Evolutionary conservation across 2,329 filamentous ascomycete species (phyloP), one percentile per base, ranked within the genome.

Genomic region (Graphilbum fragrans): DNA sequence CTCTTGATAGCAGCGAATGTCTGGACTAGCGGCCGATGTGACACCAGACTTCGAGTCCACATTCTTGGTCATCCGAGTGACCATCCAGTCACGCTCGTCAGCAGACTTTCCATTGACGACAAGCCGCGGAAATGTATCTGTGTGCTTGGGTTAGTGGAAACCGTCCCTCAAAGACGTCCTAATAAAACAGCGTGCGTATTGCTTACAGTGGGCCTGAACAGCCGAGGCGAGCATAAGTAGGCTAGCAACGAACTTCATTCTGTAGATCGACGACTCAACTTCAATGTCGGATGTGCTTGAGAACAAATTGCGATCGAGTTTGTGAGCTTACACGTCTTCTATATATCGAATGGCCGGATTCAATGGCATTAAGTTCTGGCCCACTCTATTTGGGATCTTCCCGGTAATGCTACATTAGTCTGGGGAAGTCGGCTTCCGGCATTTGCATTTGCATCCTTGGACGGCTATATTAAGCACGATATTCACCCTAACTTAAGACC

Each of bases 41-140:
- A 61, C 51, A n/a, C 58, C 58, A 18, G 51, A 49, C 50, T 60
- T 60, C 53, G 49, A 53, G 25, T 59, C 47, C 32, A 50, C 54
- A 40, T 61, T 60, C 49, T 59, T 60, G 37, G 57, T 60, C 51
- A 52, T 57, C 39, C 58, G 57, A 8, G 57, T 60, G 14, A 54
- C 52, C 17, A 53, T 55, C 57, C 57, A 61, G 48, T 59, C 57
- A 6, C 50, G 50, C 3, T 52, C 52, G 25, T 61, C 57, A n/a
- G 32, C 38, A 27, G 56, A 29, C 35, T 54, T 49, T 33, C 58
- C 58, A 23, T 61, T 53, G 41, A 60, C 50, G 7, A 60, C 55
- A 3, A 60, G 55, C 31, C 55, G 46, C 1, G 58, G 57, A 44
- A 61, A 61, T 3, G 58, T 60, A 39, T 61, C 58, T 60, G 23